Percentiles rank a stretch among this genome's conserved stretches.
These are phyloP conservation scores for Loxodes magnus DNA, from an alignment of 73 alveolate species.

Conservation along the genomic window DNA sequence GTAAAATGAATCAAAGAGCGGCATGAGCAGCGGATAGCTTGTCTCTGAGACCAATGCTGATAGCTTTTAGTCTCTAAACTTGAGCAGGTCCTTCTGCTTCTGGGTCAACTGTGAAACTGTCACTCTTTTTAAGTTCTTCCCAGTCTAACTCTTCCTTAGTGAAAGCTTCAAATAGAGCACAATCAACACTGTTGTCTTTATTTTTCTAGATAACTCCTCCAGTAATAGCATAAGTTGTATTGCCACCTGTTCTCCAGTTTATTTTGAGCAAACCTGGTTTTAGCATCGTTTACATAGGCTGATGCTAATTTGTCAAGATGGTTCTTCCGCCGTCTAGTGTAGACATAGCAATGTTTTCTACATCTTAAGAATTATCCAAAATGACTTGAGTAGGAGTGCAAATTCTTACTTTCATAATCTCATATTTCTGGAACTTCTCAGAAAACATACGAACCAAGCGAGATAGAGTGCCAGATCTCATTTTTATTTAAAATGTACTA, in stretches of 20 bases:
- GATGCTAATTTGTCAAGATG: neutral
- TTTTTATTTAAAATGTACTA: too few relatives aligned
- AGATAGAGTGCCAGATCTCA: too few relatives aligned
- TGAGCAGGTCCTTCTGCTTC: neutral
- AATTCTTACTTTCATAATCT: neutral
- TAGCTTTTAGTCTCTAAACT: neutral
- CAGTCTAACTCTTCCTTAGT: conserved; percentile 2
- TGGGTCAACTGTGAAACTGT: neutral
- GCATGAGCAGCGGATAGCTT: neutral
- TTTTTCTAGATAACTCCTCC: conserved; percentile 6
- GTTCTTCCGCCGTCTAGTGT: conserved; percentile 4
- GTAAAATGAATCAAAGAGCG: neutral
- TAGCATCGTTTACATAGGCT: neutral
- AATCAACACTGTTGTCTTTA: conserved; percentile 1
- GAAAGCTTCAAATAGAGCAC: conserved; percentile 10
- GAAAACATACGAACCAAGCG: neutral
- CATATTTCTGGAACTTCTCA: neutral
- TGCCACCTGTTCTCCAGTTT: neutral
- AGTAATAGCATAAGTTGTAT: neutral
- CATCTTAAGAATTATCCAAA: neutral
- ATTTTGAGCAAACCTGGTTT: neutral
- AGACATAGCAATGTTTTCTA: neutral
- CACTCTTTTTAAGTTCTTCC: conserved; percentile 9
- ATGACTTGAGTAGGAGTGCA: neutral
- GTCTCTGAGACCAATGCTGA: neutral